A percentile compares a stretch with the other conserved stretches of the same genome.
Conservation (phyloP, 345 rosid species). For the Eucalyptus sideroxylon region DNA sequence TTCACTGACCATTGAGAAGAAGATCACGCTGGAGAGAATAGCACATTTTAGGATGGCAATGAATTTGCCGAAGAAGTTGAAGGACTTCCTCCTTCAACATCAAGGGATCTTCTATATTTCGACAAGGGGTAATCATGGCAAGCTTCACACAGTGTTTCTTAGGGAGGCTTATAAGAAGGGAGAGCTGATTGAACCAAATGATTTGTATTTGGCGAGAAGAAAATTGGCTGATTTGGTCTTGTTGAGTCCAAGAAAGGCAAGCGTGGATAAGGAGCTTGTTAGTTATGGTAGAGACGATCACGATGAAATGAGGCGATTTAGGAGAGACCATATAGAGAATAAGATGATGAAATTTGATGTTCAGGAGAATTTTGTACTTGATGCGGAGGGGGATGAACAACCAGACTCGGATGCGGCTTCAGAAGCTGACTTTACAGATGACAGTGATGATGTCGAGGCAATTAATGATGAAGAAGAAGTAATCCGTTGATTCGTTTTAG, state of each 20-base stretch:
- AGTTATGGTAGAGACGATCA: constrained; percentile 29
- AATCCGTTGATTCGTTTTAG: background rate
- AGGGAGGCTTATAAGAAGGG: constrained; percentile 83
- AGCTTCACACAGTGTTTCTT: constrained; percentile 85
- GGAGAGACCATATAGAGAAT: constrained; percentile 6
- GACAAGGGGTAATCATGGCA: constrained; percentile 90
- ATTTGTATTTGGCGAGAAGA: constrained; percentile 74
- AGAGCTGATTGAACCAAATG: constrained; percentile 69
- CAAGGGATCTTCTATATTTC: constrained; percentile 93
- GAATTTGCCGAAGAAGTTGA: constrained; percentile 77
- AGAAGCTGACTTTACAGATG: constrained; percentile 6
- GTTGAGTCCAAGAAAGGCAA: constrained; percentile 64
- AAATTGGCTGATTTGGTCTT: constrained; percentile 69
- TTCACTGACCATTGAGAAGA: constrained; percentile 79
- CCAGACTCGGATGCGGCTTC: constrained; percentile 6
- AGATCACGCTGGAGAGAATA: constrained; percentile 80
- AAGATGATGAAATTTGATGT: background rate
- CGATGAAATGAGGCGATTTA: constrained; percentile 15
- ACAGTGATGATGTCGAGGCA: constrained; percentile 1
- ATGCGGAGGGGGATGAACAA: background rate
- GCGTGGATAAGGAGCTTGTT: constrained; percentile 56
- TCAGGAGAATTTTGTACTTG: background rate
- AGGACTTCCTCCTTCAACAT: constrained; percentile 80
- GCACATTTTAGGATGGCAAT: constrained; percentile 80
- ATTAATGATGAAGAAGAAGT: background rate